phyloP scores from a whole-genome alignment of 2,329 filamentous ascomycete genomes.

The Cytospora paraplurivora region DNA sequence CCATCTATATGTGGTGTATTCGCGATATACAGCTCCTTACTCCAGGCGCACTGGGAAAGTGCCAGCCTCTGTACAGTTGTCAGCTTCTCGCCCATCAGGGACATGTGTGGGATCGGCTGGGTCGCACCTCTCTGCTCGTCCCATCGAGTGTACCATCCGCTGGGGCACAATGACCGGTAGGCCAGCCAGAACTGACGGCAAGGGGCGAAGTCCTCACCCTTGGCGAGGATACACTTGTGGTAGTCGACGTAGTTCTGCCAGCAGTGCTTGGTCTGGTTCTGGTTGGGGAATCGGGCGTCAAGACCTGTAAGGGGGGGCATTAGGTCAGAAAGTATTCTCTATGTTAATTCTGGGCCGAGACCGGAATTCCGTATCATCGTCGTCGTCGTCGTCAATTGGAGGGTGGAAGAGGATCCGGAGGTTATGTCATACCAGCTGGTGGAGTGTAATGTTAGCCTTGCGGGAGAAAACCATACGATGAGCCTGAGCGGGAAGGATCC shows the following conservation, averaged over 20 bases:
- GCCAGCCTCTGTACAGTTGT: conserved; percentile 56
- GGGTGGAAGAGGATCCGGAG: neutral
- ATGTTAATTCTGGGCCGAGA: conserved; percentile 31
- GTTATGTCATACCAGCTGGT: conserved; percentile 34
- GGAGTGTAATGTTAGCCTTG: conserved; percentile 32
- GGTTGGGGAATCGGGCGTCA: conserved; percentile 98
- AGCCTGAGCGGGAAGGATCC: conserved; percentile 30
- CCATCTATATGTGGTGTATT: conserved; percentile 24
- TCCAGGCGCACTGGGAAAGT: conserved; percentile 70
- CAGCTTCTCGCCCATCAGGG: conserved; percentile 40
- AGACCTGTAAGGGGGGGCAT: conserved; percentile 66
- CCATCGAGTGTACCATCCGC: conserved; percentile 91
- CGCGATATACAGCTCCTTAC: conserved; percentile 41
- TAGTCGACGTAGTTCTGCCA: conserved; percentile 99
- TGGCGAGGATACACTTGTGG: conserved; percentile 98
- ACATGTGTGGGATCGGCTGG: conserved; percentile 30
- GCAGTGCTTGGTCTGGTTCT: conserved; percentile 99
- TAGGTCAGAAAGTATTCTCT: conserved; percentile 36
- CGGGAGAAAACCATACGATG: conserved; percentile 33
- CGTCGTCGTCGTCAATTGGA: conserved; percentile 12
- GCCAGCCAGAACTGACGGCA: conserved; percentile 97
- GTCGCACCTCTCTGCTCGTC: conserved; percentile 85
- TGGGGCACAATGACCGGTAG: conserved; percentile 97
- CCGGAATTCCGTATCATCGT: conserved; percentile 12
- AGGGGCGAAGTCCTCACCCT: conserved; percentile 97